Evolutionary conservation across 768 basidiomycete species (phyloP).

Genomic region (Pisolithus microcarpus): DNA sequence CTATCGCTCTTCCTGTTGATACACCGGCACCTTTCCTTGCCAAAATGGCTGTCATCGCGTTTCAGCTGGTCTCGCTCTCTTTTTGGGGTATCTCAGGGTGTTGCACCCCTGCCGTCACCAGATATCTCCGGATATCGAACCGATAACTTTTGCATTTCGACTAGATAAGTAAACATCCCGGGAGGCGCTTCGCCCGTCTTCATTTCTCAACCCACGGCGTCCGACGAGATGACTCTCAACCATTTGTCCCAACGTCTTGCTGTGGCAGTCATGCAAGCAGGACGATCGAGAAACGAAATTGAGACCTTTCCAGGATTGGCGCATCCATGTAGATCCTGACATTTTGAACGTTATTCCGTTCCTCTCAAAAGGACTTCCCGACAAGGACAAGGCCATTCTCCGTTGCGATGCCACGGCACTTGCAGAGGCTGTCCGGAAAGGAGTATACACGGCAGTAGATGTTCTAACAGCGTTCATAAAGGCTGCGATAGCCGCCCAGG

Average conservation of each 20-base stretch:
- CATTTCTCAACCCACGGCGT: background rate
- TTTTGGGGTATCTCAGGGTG: background rate
- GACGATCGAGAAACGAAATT: slow-evolving; percentile 17
- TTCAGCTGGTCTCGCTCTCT: no score
- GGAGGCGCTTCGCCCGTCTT: background rate
- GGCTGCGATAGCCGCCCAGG: slow-evolving; percentile 23
- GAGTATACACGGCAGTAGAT: slow-evolving; percentile 18
- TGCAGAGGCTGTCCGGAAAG: slow-evolving; percentile 14
- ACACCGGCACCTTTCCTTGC: no score
- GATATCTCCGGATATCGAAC: background rate
- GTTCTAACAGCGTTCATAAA: slow-evolving; percentile 22
- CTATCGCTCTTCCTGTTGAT: no score
- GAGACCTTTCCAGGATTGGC: slow-evolving; percentile 1
- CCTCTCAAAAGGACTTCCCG: slow-evolving; percentile 21
- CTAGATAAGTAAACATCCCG: background rate
- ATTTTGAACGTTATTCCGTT: slow-evolving; percentile 18
- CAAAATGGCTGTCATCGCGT: no score
- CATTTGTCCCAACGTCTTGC: background rate
- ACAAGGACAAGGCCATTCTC: slow-evolving; percentile 21
- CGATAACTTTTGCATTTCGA: background rate
- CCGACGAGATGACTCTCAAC: background rate
- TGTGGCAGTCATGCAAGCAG: slow-evolving; percentile 16
- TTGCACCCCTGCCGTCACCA: background rate
- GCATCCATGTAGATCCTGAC: slow-evolving; percentile 1
- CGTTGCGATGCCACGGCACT: slow-evolving; percentile 25